Evolutionary conservation across 306 rosid species (phyloP).

Genomic region (Prunus kanzakura): DNA sequence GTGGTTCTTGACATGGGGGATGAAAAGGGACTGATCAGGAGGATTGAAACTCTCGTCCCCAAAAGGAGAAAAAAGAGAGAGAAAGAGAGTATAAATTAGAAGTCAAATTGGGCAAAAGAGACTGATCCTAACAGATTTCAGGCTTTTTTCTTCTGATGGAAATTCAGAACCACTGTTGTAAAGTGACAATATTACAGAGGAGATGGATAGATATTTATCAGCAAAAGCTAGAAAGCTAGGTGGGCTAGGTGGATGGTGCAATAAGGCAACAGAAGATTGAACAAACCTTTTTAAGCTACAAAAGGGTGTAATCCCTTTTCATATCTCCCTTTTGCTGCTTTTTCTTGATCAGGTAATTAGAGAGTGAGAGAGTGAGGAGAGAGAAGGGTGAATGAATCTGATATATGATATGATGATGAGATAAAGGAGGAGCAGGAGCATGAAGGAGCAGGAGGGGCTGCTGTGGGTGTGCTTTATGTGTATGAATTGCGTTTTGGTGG

Average conservation of each 20-base stretch:
- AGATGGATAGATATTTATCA: background rate
- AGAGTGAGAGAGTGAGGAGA: background rate
- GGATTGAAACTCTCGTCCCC: constrained; percentile 21
- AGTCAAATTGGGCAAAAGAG: constrained; percentile 26
- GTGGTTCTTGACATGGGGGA: background rate
- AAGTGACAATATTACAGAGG: too few relatives aligned
- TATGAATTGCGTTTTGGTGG: constrained; percentile 29
- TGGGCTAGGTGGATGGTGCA: background rate
- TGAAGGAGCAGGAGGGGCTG: background rate
- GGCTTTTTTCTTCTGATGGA: constrained; percentile 11
- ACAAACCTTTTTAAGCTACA: constrained; percentile 36
- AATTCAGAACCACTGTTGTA: background rate
- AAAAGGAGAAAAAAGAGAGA: background rate
- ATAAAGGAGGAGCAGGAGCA: background rate
- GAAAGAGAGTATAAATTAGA: background rate
- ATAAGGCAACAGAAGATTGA: constrained; percentile 5
- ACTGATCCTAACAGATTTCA: constrained; percentile 4
- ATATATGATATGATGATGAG: background rate
- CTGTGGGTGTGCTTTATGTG: background rate
- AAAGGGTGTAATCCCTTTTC: constrained; percentile 23
- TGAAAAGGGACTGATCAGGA: constrained; percentile 38
- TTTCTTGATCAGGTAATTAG: constrained; percentile 8
- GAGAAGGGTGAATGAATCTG: constrained; percentile 2
- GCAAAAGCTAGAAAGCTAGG: background rate
- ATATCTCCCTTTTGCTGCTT: constrained; percentile 10